Percentiles rank a stretch among this genome's conserved stretches.
phyloP scores from a whole-genome alignment of 139 green algal genomes.

The Gonium pectorale region DNA sequence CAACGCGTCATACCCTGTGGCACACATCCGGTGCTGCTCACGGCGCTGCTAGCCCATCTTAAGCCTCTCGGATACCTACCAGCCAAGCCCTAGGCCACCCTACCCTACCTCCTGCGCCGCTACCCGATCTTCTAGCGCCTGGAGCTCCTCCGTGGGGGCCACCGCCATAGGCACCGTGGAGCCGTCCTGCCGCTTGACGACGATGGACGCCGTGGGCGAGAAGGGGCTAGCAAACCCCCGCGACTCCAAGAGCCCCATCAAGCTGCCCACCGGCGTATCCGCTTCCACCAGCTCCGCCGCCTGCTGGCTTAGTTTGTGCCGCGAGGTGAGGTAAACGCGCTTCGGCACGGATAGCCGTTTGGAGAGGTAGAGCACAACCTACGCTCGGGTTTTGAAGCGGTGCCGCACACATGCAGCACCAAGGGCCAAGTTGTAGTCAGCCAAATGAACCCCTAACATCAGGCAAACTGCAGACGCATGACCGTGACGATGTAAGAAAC shows the following conservation, averaged over 20 bases:
- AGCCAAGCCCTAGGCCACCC: too few relatives aligned
- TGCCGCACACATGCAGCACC: too few relatives aligned
- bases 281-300: constrained; percentile 52
- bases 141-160: neutral
- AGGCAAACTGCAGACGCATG: too few relatives aligned
- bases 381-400: too few relatives aligned
- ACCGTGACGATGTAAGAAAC: too few relatives aligned
- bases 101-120: constrained; percentile 15
- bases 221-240: constrained; percentile 49
- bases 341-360: constrained; percentile 41
- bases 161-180: constrained; percentile 37
- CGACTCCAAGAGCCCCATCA: constrained; percentile 46
- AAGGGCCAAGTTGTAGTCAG: too few relatives aligned
- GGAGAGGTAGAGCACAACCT: constrained; percentile 64
- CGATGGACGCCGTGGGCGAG: constrained; percentile 18
- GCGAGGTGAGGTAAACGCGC: constrained; percentile 50
- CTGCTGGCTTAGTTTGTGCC: constrained; percentile 44
- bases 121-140: constrained; percentile 24
- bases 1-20: too few relatives aligned
- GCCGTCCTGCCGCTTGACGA: constrained; percentile 49
- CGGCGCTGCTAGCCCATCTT: too few relatives aligned
- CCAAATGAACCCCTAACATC: too few relatives aligned
- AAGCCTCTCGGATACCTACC: too few relatives aligned
- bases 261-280: constrained; percentile 49
- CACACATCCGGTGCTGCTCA: too few relatives aligned